Evolutionary conservation across 208 protist genomes (phyloP).

Genomic region (Leishmania amazonensis): DNA sequence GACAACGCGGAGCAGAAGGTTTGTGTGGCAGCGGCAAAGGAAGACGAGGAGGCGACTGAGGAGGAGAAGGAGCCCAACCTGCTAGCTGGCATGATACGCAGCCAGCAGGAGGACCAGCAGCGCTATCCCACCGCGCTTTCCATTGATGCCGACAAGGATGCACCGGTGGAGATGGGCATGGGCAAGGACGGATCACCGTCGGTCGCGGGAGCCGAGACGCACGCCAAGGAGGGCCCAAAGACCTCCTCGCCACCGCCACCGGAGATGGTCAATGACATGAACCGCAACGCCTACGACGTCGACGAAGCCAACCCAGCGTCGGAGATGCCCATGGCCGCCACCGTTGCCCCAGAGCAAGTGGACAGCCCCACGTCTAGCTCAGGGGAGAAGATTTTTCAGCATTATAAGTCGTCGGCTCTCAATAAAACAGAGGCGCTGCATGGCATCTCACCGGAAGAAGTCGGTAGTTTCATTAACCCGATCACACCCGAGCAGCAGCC

Average conservation of each 20-base stretch:
- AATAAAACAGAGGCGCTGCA: neutral
- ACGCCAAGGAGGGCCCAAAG: neutral
- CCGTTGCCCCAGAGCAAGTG: neutral
- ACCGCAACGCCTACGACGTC: neutral
- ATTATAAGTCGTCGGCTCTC: conserved; percentile 9
- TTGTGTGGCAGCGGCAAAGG: neutral
- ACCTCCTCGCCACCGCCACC: neutral
- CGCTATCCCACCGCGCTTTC: conserved; percentile 22
- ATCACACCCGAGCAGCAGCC: conserved; percentile 16
- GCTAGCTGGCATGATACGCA: conserved; percentile 16
- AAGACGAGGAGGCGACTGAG: conserved; percentile 5
- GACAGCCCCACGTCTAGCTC: neutral
- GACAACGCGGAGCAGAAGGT: neutral
- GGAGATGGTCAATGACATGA: neutral
- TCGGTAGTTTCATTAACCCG: conserved; percentile 5
- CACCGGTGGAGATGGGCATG: conserved; percentile 26
- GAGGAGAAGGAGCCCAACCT: conserved; percentile 3
- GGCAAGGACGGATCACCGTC: conserved; percentile 1
- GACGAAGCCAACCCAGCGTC: neutral
- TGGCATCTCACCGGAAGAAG: conserved; percentile 4
- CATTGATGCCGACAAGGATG: conserved; percentile 19
- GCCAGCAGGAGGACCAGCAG: conserved; percentile 27
- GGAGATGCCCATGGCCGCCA: neutral
- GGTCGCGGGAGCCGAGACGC: neutral
- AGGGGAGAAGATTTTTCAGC: conserved; percentile 17